These are phyloP conservation scores for Singerocomus rubriflavus DNA, from an alignment of 1,284 basidiomycete genomes.

Conservation along the genomic window DNA sequence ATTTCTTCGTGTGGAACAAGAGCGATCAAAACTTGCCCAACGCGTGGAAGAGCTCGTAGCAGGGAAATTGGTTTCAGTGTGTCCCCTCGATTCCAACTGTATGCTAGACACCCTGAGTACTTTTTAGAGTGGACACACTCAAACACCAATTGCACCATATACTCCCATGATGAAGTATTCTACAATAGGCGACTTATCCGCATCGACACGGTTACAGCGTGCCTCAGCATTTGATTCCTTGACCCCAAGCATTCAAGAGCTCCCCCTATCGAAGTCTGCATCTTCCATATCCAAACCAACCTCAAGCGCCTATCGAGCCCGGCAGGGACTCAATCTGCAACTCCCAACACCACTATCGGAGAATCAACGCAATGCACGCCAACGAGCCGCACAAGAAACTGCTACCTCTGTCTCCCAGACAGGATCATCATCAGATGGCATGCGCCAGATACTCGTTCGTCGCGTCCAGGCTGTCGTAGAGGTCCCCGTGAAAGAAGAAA, in stretches of 20 bases:
- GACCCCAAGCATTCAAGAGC: conserved; percentile 16
- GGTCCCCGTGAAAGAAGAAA: conserved; percentile 45
- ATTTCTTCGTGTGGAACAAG: conserved; percentile 62
- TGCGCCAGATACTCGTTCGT: conserved; percentile 35
- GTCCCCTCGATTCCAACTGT: conserved; percentile 21
- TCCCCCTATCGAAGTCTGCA: conserved; percentile 14
- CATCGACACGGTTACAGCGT: conserved; percentile 21
- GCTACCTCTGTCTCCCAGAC: neutral
- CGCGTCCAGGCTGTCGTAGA: conserved; percentile 45
- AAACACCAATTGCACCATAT: conserved; percentile 15
- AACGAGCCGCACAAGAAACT: conserved; percentile 19
- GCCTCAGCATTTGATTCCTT: conserved; percentile 11
- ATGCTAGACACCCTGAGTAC: conserved; percentile 12
- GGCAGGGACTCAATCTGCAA: conserved; percentile 17
- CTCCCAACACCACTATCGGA: conserved; percentile 34
- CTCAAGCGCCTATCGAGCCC: conserved; percentile 8
- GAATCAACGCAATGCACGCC: conserved; percentile 29
- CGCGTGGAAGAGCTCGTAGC: conserved; percentile 55
- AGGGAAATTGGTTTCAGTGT: conserved; percentile 41
- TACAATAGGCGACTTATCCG: conserved; percentile 10
- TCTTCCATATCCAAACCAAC: conserved; percentile 12
- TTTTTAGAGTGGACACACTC: conserved; percentile 27
- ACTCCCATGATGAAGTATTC: conserved; percentile 26
- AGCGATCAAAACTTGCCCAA: conserved; percentile 51
- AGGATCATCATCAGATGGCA: conserved; percentile 12